Conservation (phyloP, 345 rosid genomes). For the Eucalyptus sideroxylon region DNA sequence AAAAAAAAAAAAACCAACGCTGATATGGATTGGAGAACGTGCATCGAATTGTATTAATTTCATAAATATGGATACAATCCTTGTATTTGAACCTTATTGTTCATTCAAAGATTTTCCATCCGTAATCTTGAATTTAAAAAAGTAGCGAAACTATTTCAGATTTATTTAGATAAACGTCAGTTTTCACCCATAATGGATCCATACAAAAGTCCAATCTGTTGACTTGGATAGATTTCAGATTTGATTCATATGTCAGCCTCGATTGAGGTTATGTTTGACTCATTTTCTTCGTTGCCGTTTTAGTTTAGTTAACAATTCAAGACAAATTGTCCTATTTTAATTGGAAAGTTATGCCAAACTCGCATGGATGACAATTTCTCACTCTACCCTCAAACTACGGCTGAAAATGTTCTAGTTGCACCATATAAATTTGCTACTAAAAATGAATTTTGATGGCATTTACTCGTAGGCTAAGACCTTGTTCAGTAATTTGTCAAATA, state of each 20-base stretch:
- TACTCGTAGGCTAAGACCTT: not conserved
- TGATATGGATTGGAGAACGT: not conserved
- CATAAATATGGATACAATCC: not conserved
- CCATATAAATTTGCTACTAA: not conserved
- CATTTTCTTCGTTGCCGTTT: not conserved
- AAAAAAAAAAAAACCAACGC: not conserved
- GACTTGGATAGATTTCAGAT: not conserved
- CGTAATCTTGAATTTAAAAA: not conserved
- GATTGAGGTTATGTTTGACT: not conserved
- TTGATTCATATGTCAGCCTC: not conserved
- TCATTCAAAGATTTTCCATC: not conserved
- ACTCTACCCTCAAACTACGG: not conserved
- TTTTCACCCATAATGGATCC: not conserved
- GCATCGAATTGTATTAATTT: not conserved
- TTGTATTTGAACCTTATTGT: not conserved
- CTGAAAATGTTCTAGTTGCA: not conserved
- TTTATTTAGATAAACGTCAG: not conserved
- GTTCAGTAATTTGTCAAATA: fast-evolving
- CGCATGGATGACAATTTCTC: not conserved
- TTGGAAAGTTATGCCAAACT: not conserved
- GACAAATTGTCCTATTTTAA: not conserved
- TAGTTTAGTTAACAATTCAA: not conserved
- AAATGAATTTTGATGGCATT: not conserved
- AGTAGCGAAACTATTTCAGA: not conserved
- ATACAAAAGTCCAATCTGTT: not conserved